Percentiles rank a stretch among this genome's conserved stretches.
phyloP scores from a whole-genome alignment of 139 green algal genomes.

The Haematococcus lacustris region DNA sequence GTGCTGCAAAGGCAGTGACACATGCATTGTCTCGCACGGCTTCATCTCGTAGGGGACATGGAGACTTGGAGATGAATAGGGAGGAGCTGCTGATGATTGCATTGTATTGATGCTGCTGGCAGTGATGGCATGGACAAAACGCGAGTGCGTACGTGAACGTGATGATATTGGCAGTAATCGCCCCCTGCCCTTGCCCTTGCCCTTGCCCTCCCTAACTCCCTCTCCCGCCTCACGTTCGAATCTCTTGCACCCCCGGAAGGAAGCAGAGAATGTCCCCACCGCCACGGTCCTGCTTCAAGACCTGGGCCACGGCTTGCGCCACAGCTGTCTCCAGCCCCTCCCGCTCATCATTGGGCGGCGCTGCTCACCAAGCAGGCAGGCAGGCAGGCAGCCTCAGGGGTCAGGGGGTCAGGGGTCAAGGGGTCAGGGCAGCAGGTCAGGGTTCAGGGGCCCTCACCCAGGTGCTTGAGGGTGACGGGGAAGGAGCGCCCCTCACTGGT shows the following conservation, averaged over 20 bases:
- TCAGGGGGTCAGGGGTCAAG: neutral
- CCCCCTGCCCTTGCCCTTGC: neutral
- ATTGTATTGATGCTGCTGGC: neutral
- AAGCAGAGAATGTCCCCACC: conserved; percentile 42
- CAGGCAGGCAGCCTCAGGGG: neutral
- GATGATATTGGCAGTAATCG: neutral
- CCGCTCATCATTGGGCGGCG: conserved; percentile 6
- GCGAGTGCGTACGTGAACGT: neutral
- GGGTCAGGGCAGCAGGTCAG: neutral
- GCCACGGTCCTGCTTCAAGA: conserved; percentile 2
- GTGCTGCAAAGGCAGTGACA: conserved; percentile 2
- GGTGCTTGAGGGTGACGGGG: conserved; percentile 40
- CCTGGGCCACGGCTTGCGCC: conserved; percentile 24
- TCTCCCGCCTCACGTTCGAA: conserved; percentile 19
- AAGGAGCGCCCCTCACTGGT: conserved; percentile 46
- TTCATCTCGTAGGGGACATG: no score
- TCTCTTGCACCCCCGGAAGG: conserved; percentile 53
- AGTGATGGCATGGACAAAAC: neutral
- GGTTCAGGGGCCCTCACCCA: conserved; percentile 10
- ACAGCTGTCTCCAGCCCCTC: conserved; percentile 27
- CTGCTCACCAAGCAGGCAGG: neutral
- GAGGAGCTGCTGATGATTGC: neutral
- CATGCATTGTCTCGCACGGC: neutral
- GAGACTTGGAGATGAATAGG: no score
- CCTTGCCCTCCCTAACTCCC: neutral